Percentiles rank a stretch among this genome's conserved stretches.
Evolutionary conservation across 768 basidiomycete species (phyloP).

Genomic region (Clavaria fumosa): DNA sequence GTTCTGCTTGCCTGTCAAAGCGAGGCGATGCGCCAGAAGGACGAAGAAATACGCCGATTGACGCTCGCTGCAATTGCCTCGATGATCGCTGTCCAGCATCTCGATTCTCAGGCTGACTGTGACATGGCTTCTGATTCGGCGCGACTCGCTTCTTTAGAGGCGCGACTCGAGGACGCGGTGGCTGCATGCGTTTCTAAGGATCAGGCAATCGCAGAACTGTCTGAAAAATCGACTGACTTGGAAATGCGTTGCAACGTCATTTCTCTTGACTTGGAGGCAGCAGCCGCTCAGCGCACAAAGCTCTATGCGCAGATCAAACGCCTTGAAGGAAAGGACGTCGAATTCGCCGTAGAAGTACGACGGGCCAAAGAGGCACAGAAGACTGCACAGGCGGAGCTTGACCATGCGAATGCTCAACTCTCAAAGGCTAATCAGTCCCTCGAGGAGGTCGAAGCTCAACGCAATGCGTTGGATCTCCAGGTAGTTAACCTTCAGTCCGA

Average conservation of each 20-base stretch:
- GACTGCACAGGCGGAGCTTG: conserved; percentile 23
- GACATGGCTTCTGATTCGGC: conserved; percentile 7
- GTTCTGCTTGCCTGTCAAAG: conserved; percentile 9
- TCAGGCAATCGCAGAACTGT: neutral
- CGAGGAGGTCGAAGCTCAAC: conserved; percentile 46
- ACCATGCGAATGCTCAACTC: conserved; percentile 30
- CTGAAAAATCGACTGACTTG: neutral
- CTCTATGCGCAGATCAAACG: conserved; percentile 1
- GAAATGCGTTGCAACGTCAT: neutral
- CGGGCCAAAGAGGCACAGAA: conserved; percentile 21
- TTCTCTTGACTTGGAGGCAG: neutral
- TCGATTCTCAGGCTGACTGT: conserved; percentile 19
- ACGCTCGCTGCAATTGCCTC: conserved; percentile 21
- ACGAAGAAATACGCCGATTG: conserved; percentile 20
- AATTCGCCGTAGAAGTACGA: conserved; percentile 13
- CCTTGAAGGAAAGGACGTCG: conserved; percentile 11
- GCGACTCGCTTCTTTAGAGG: neutral
- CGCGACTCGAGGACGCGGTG: neutral
- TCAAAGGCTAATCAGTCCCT: conserved; percentile 29
- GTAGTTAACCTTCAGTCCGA: conserved; percentile 49
- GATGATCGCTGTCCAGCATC: conserved; percentile 24
- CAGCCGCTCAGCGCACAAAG: neutral
- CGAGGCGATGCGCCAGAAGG: conserved; percentile 14
- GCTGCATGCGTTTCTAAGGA: neutral
- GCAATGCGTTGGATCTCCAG: conserved; percentile 50